phyloP scores from a whole-genome alignment of 768 basidiomycete species.

The Dictyophora rubrovolvata region DNA sequence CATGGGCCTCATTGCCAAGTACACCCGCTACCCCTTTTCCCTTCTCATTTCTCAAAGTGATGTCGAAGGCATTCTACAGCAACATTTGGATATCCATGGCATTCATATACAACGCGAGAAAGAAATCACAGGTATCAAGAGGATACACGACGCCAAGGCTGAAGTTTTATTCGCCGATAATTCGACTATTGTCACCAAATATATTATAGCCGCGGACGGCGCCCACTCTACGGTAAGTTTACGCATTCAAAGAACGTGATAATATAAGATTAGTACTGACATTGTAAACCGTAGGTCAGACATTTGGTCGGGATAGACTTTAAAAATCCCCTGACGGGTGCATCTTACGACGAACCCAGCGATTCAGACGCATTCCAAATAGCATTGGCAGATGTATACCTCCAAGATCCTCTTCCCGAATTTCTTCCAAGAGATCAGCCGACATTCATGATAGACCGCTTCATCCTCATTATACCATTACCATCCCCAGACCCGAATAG shows the following conservation, averaged over 20 bases:
- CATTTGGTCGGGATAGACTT: constrained; percentile 31
- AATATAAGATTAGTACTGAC: neutral
- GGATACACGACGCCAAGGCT: constrained; percentile 11
- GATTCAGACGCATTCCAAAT: constrained; percentile 25
- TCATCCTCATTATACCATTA: constrained; percentile 30
- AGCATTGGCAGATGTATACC: constrained; percentile 37
- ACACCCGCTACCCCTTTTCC: constrained; percentile 31
- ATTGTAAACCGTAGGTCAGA: constrained; percentile 29
- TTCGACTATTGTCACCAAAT: constrained; percentile 30
- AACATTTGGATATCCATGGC: constrained; percentile 23
- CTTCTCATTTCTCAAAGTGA: constrained; percentile 34
- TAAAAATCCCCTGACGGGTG: constrained; percentile 30
- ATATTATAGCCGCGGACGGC: constrained; percentile 45
- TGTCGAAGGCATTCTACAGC: constrained; percentile 33
- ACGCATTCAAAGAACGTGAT: constrained; percentile 17
- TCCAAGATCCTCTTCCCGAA: constrained; percentile 21
- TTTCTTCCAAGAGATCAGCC: constrained; percentile 17
- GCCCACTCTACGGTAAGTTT: constrained; percentile 34
- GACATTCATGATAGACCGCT: constrained; percentile 20
- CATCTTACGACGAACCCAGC: constrained; percentile 17
- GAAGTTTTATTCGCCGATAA: constrained; percentile 41
- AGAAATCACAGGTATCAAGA: constrained; percentile 26
- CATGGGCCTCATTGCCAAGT: constrained; percentile 21
- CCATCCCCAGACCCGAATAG: constrained; percentile 13
- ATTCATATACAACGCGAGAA: constrained; percentile 27